phyloP scores from a whole-genome alignment of 1,284 basidiomycete genomes.

The Veloboletus limbatus region DNA sequence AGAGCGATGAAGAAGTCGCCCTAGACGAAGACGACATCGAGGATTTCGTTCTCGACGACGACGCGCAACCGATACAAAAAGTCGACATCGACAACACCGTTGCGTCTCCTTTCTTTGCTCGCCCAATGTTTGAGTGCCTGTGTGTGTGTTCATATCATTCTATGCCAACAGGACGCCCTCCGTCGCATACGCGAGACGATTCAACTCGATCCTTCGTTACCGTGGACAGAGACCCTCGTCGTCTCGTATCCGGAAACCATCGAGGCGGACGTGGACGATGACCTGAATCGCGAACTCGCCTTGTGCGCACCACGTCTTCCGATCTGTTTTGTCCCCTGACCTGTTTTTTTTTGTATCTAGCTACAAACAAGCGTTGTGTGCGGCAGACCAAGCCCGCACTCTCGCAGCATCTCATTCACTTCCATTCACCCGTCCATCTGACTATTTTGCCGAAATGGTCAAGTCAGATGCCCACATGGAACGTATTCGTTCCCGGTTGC shows the following conservation, averaged over 20 bases:
- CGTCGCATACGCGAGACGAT: slow-evolving; percentile 79
- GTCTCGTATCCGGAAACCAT: slow-evolving; percentile 73
- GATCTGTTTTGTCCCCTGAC: slow-evolving; percentile 1
- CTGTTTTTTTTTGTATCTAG: slow-evolving; percentile 45
- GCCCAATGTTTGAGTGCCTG: neutral
- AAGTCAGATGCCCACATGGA: slow-evolving; percentile 99
- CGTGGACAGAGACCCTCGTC: slow-evolving; percentile 85
- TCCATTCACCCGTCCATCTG: slow-evolving; percentile 88
- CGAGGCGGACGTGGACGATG: slow-evolving; percentile 81
- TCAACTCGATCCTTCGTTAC: slow-evolving; percentile 68
- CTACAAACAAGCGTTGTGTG: slow-evolving; percentile 93
- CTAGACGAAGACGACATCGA: slow-evolving; percentile 80
- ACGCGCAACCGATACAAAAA: slow-evolving; percentile 77
- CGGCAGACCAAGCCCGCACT: slow-evolving; percentile 71
- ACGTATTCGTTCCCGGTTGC: slow-evolving; percentile 84
- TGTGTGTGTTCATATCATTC: neutral
- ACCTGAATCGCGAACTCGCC: slow-evolving; percentile 90
- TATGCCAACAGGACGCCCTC: slow-evolving; percentile 75
- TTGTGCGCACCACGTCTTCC: too few relatives aligned
- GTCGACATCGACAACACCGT: slow-evolving; percentile 79
- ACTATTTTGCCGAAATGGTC: slow-evolving; percentile 99
- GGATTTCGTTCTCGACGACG: slow-evolving; percentile 61
- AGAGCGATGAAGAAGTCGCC: slow-evolving; percentile 50
- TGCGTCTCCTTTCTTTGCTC: slow-evolving; percentile 37
- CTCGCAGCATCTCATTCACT: slow-evolving; percentile 75